Conservation (phyloP, 441 rosid species). For the Syzygium syzygioides region DNA sequence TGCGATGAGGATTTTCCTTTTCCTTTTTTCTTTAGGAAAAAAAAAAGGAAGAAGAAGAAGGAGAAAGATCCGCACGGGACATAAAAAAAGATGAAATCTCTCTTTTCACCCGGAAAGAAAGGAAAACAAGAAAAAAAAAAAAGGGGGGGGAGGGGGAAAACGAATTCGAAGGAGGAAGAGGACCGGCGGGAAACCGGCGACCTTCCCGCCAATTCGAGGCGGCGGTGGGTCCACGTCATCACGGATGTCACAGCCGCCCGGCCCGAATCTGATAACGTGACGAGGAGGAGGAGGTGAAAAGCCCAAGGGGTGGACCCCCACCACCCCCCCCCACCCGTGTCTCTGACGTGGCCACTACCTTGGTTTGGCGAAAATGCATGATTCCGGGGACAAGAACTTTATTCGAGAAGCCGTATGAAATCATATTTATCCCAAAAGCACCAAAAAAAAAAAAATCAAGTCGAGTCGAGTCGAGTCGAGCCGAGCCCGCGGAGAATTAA, state of each 20-base stretch:
- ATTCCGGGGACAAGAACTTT: not conserved
- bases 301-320: not conserved
- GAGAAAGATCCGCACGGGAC: not conserved
- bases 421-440: not conserved
- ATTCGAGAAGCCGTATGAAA: not conserved
- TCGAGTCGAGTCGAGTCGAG: not conserved
- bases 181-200: not conserved
- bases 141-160: not conserved
- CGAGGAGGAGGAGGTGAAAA: not conserved
- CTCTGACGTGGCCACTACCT: not conserved
- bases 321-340: not conserved
- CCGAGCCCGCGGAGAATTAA: not conserved
- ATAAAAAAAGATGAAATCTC: not conserved
- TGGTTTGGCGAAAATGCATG: not conserved
- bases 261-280: not conserved
- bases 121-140: not conserved
- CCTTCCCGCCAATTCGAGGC: not conserved
- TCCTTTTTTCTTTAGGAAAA: not conserved
- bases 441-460: accelerated
- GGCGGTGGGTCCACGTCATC: slow-evolving; percentile 1
- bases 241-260: not conserved
- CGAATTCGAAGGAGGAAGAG: not conserved
- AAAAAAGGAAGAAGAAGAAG: too few relatives aligned
- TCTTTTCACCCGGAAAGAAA: not conserved
- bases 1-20: not conserved